Base-by-base conservation (phyloP, 2,329 filamentous ascomycete genomes). In the Colletotrichum trifolii region DNA sequence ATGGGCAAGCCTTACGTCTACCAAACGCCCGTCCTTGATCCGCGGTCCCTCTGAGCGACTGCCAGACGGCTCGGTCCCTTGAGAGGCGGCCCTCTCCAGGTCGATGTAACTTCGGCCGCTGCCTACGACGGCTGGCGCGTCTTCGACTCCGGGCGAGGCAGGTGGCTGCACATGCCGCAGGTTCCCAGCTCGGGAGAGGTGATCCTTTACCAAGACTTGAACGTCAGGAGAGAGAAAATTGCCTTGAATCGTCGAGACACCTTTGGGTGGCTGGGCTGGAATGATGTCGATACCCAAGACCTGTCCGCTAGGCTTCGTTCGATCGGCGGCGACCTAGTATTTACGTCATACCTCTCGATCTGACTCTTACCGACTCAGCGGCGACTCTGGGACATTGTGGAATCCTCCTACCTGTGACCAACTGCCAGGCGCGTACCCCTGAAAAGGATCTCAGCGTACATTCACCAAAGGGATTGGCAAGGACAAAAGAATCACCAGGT, bases 201-300 rank as follows among this genome's bases (percentile, higher is more conserved):
- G 96, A 6, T 88, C 84, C 75, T 91, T 90, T 43, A 97, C 89
- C 76, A 95, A 87, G 25, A 82, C 85, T 76, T 91, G 91, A n/a
- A 97, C 89, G 2, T 80, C 78, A 0, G 88, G 85, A 6, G 89
- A 91, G 45, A 98, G 82, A 70, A 99, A 98, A 75, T 99, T 92
- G 52, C 96, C 96, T 78, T 99, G 96, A 62, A 99, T 94, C 2
- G 93, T 93, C 35, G 92, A 94, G n/a, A 97, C 94, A 25, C 96
- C 96, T 72, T 87, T 89, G 0, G 96, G 96, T 6, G 96, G 95
- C 75, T 95, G 91, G 0, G 94, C 93, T 5, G 96, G 96, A 69
- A 99, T 93, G 55, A 99, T 86, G 76, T 99, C 96, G 72, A 99
- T 95, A 10, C 96, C 96, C 35, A 99, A 82, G 11, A 99, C 89